Evolutionary conservation across 805 yeast species (phyloP).

Genomic region (Suhomyces prunicola): DNA sequence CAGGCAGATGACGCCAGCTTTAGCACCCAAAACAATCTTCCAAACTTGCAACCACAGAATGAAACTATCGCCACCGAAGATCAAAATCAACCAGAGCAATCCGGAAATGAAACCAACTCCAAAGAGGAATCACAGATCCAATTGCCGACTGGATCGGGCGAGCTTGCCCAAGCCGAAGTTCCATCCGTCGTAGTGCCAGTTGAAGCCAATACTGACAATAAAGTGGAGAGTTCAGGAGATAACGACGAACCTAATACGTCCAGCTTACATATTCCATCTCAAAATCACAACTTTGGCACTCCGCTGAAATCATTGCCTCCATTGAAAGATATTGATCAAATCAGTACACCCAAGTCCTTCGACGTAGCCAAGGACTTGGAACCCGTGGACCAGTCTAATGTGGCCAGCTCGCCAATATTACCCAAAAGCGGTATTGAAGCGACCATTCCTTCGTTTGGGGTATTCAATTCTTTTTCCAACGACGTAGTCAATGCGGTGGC

Average conservation of each 20-base stretch:
- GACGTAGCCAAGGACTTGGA: slow-evolving; percentile 36
- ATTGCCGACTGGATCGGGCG: not conserved
- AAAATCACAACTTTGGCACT: slow-evolving; percentile 27
- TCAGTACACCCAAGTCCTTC: slow-evolving; percentile 40
- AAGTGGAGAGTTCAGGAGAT: not conserved
- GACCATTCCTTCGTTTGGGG: not conserved
- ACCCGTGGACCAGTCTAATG: slow-evolving; percentile 4
- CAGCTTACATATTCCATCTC: slow-evolving; percentile 3
- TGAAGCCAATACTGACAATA: not conserved
- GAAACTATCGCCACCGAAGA: not conserved
- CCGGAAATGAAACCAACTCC: not conserved
- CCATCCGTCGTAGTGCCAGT: not conserved
- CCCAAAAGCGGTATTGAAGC: slow-evolving; percentile 1
- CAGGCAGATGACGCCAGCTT: not conserved
- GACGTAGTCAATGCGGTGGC: slow-evolving; percentile 19
- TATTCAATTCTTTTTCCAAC: slow-evolving; percentile 1
- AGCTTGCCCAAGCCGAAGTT: not conserved
- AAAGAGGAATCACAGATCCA: not conserved
- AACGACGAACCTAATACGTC: slow-evolving; percentile 12
- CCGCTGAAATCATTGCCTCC: slow-evolving; percentile 43
- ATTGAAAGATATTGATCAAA: slow-evolving; percentile 40
- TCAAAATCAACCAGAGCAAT: not conserved
- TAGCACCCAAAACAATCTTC: not conserved
- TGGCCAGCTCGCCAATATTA: slow-evolving; percentile 21
- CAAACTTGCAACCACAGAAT: not conserved